These are phyloP conservation scores for Jamesozyma jinghongensis DNA, from an alignment of 805 yeast genomes.

Conservation along the genomic window DNA sequence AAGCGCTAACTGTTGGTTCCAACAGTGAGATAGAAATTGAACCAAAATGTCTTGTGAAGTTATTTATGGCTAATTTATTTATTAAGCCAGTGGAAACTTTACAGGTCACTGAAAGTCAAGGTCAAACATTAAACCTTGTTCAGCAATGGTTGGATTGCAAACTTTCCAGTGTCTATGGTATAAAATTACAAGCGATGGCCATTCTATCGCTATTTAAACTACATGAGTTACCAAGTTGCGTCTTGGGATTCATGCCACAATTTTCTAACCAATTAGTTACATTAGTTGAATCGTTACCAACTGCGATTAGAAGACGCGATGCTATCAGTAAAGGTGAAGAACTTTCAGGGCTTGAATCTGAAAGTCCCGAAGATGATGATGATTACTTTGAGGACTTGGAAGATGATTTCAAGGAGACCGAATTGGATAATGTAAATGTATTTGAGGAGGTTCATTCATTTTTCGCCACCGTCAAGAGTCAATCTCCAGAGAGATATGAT, in stretches of 20 bases:
- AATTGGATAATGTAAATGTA: slow-evolving; percentile 67
- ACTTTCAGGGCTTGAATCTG: slow-evolving; percentile 14
- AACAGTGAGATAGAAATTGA: slow-evolving; percentile 31
- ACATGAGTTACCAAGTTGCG: slow-evolving; percentile 33
- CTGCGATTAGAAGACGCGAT: slow-evolving; percentile 59
- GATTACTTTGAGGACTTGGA: slow-evolving; percentile 54
- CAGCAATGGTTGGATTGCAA: slow-evolving; percentile 54
- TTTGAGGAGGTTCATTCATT: slow-evolving; percentile 55
- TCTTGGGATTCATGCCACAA: slow-evolving; percentile 35
- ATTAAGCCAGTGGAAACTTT: slow-evolving; percentile 53
- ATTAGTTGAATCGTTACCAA: slow-evolving; percentile 55
- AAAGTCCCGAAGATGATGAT: slow-evolving; percentile 32
- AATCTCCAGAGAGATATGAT: slow-evolving; percentile 39
- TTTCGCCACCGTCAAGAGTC: slow-evolving; percentile 39
- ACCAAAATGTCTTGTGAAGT: slow-evolving; percentile 44
- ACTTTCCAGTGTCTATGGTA: slow-evolving; percentile 63
- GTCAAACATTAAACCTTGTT: slow-evolving; percentile 42
- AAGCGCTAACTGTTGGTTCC: slow-evolving; percentile 17
- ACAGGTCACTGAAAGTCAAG: slow-evolving; percentile 38
- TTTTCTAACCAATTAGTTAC: slow-evolving; percentile 44
- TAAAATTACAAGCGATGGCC: slow-evolving; percentile 65
- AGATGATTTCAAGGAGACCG: slow-evolving; percentile 70
- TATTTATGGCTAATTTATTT: slow-evolving; percentile 52
- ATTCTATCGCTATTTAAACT: slow-evolving; percentile 42
- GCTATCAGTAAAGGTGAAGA: slow-evolving; percentile 47